Conservation (phyloP, 768 basidiomycete species). For the Pleurotus tuber-regium region DNA sequence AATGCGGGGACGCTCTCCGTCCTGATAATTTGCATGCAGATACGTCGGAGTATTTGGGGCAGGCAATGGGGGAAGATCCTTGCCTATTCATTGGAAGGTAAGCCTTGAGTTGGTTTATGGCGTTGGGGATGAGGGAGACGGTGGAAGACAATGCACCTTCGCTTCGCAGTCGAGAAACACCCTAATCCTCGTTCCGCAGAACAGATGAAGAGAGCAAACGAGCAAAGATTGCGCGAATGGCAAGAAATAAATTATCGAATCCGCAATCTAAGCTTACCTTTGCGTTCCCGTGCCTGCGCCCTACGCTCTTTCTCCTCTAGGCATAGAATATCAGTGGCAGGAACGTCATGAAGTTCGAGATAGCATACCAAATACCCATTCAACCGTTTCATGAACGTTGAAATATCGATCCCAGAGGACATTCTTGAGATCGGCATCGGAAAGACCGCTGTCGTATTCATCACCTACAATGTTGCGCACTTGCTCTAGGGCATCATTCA, state of each 20-base stretch:
- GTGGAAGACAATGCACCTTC: conserved; percentile 58
- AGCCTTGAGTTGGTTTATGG: neutral
- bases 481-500: conserved; percentile 69
- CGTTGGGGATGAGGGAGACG: conserved; percentile 13
- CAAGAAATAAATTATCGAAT: conserved; percentile 27
- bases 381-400: conserved; percentile 72
- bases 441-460: conserved; percentile 60
- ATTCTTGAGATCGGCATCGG: conserved; percentile 75
- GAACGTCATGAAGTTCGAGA: neutral
- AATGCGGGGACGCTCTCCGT: conserved; percentile 42
- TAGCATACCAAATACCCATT: conserved; percentile 70
- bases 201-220: conserved; percentile 17
- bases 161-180: conserved; percentile 46
- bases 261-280: conserved; percentile 72
- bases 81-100: conserved; percentile 2
- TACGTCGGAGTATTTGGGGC: neutral
- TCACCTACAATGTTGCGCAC: conserved; percentile 68
- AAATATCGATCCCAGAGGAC: conserved; percentile 88
- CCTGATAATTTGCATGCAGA: conserved; percentile 7
- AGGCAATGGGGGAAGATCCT: conserved; percentile 18
- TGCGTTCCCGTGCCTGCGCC: conserved; percentile 65
- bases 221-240: conserved; percentile 14
- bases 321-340: conserved; percentile 15
- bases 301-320: conserved; percentile 74
- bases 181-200: conserved; percentile 19